Conservation (phyloP, 2,329 filamentous ascomycete species). For the Grosmannia serpens region DNA sequence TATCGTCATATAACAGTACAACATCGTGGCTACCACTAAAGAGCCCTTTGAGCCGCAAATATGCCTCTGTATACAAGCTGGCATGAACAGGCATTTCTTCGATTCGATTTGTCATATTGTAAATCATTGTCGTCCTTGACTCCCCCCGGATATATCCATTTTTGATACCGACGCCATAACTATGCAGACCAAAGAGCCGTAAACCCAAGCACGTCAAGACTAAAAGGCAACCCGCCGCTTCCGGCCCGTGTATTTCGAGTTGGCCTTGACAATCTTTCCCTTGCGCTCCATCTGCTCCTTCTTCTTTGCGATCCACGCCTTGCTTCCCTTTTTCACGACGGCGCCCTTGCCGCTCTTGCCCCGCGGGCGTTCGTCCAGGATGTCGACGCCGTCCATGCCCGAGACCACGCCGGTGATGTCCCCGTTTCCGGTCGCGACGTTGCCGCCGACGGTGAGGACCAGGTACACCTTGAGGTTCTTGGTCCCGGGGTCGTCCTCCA, state of each 20-base stretch:
- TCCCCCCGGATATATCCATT: not conserved
- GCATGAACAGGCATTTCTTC: no score
- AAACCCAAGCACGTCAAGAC: not conserved
- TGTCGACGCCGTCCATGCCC: constrained; percentile 79
- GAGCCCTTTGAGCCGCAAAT: no score
- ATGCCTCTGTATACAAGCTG: no score
- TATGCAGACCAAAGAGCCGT: not conserved
- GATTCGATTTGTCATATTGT: not conserved
- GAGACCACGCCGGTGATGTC: constrained; percentile 87
- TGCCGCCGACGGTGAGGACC: constrained; percentile 75
- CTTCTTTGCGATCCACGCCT: constrained; percentile 73
- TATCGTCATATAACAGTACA: no score
- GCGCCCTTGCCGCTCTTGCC: constrained; percentile 34
- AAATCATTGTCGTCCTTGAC: not conserved
- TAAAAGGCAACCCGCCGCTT: constrained; percentile 73
- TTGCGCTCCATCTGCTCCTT: constrained; percentile 92
- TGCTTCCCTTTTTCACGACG: constrained; percentile 66
- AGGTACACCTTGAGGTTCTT: constrained; percentile 97
- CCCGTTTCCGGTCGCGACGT: constrained; percentile 33
- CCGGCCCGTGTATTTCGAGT: constrained; percentile 86
- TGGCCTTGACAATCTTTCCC: constrained; percentile 86
- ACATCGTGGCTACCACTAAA: no score
- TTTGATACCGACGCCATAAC: not conserved
- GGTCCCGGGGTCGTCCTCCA: constrained; percentile 92
- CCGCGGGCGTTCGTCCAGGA: constrained; percentile 56